These are phyloP conservation scores for Capsella rubella DNA, from an alignment of 441 rosid genomes.

Conservation along the genomic window DNA sequence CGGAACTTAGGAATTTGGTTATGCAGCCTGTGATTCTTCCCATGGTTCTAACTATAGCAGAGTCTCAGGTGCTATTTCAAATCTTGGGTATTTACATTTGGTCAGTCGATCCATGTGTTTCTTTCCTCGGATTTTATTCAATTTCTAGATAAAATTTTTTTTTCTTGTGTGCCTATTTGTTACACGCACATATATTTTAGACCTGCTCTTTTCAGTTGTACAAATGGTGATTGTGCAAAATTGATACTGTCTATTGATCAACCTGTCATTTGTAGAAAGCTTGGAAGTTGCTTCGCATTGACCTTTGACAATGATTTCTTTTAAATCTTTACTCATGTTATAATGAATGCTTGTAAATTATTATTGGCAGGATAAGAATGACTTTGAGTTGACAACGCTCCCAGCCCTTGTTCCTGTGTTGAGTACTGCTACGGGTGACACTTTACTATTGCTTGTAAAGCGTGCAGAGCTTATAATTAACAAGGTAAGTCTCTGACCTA, in stretches of 20 bases:
- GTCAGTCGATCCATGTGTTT: slow-evolving; percentile 27
- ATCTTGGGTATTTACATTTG: not conserved
- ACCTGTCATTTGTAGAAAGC: slow-evolving; percentile 24
- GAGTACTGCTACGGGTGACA: slow-evolving; percentile 90
- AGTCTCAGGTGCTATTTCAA: slow-evolving; percentile 74
- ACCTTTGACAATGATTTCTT: not conserved
- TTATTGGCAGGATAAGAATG: slow-evolving; percentile 76
- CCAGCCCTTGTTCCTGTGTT: slow-evolving; percentile 96
- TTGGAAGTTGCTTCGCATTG: slow-evolving; percentile 27
- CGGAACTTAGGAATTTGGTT: slow-evolving; percentile 94
- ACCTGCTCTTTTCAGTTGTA: slow-evolving; percentile 16
- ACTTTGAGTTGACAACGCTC: slow-evolving; percentile 84
- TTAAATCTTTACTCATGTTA: slow-evolving; percentile 7
- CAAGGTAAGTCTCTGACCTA: slow-evolving; percentile 62
- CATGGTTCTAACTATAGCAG: slow-evolving; percentile 95
- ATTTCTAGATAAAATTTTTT: not conserved
- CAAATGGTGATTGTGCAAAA: slow-evolving; percentile 10
- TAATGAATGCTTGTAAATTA: slow-evolving; percentile 24
- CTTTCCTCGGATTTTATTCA: not conserved
- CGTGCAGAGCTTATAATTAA: slow-evolving; percentile 83
- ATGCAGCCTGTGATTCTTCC: slow-evolving; percentile 98
- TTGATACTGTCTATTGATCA: not conserved
- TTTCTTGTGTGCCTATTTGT: slow-evolving; percentile 9
- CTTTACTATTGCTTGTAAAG: slow-evolving; percentile 84
- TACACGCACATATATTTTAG: slow-evolving; percentile 6